Base-by-base conservation (phyloP, 345 rosid species). In the Diplotaxis tenuifolia region DNA sequence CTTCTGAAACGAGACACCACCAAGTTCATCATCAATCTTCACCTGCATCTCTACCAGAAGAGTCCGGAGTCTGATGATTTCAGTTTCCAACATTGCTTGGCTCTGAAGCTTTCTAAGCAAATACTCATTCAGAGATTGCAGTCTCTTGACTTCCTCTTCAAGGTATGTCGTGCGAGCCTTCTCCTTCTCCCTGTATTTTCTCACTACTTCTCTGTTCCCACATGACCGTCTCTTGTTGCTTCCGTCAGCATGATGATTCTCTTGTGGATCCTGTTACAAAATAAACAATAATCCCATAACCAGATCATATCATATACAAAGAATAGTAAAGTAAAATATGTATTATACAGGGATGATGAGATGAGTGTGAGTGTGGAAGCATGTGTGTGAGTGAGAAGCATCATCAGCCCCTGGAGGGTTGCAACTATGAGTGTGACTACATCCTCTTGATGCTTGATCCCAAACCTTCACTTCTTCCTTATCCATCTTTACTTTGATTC, bases 351-450 rank as follows among this genome's bases (percentile, higher is more conserved):
- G 3, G 88, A 80, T 14, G 82, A 22, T 62, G 83, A 60, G 67
- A 83, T 62, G 88, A 47, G 89, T 83, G 63, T 89, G 96, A 1
- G 89, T 25, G 28, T 25, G 4, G 28, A 25, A 25, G 28, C 28
- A 25, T 25, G 28, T 25, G 28, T 25, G 28, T 25, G 28, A 25
- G 28, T 25, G 28, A 25, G 28, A 25, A 25, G 28, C 28, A 25
- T 25, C 28, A 3, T 25, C 28, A 2, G 28, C 4, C 4, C 28
- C 28, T 25, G 28, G 28, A 25, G 28, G 28, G 28, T 25, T 25
- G 75, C 97, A 89, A 27, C 93, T 84, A 76, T 91, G 97, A 16
- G 89, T 87, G 80, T 89, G 96, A 25, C 84, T 84, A 65, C 96
- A 89, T 9, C 88, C 81, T 75, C 67, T 77, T 2, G 66, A 20